Evolutionary conservation across 768 basidiomycete genomes (phyloP), one percentile per base, ranked within the genome.

Genomic region (Coprinopsis strossmayeri): DNA sequence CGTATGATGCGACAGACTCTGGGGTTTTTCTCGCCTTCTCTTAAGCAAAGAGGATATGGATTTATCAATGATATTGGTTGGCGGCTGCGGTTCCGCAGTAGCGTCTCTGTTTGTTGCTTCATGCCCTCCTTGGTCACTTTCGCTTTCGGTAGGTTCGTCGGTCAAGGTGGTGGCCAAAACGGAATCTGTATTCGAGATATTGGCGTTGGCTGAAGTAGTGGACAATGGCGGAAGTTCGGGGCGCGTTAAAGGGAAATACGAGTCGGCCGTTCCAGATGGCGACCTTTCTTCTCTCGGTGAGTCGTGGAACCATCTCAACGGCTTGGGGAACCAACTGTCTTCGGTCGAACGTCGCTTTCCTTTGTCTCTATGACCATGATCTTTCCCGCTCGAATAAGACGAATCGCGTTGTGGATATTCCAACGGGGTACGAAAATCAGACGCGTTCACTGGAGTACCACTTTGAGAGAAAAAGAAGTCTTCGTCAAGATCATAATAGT

Each of bases 351-450:
- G 68, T 38, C 65, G 69, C 66, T 77, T 80, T 15, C 77, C 77
- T 56, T 80, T 79, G 53, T 84, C 81, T 2, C 57, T 58, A 18
- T n/a, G 28, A 37, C 4, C 9, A 21, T 71, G 70, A 18, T 69
- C 70, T 41, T 68, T 64, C 37, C 43, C 43, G 40, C 40, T 42
- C 9, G 67, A 51, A 48, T 23, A 17, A 7, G 43, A 45, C 26
- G 28, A 28, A 17, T 45, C 43, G 18, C 43, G 43, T 45, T 64
- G 49, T 17, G 58, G 51, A 41, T 65, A 67, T 55, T 87, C 83
- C 48, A 88, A 62, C 5, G 74, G 84, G 37, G 82, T 77, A 21
- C 87, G 77, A 58, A 87, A 87, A 28, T 72, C 70, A 9, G 73
- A 66, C 5, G 37, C 37, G 17, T 38, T 23, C 10, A 5, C 13